Evolutionary conservation across 23 red algal species (phyloP), one percentile per base, ranked within the genome.

Genomic region (Gracilaria domingensis): DNA sequence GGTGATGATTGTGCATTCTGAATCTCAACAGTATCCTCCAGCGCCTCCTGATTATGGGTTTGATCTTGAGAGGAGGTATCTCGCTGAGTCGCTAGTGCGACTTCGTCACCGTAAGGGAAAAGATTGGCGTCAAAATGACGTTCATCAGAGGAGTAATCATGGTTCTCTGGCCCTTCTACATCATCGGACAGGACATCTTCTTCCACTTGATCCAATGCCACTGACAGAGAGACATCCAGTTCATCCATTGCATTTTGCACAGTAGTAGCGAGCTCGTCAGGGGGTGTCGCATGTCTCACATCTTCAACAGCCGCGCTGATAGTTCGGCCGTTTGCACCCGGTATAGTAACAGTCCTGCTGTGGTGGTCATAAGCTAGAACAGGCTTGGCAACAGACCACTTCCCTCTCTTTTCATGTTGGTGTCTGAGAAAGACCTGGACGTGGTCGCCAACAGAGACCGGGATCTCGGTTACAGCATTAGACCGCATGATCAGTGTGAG

Each of bases 171-270:
- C n/a, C n/a, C n/a, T n/a, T n/a, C n/a, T n/a, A n/a, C n/a, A n/a
- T n/a, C n/a, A n/a, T n/a, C n/a, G n/a, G n/a, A n/a, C n/a, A n/a
- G n/a, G n/a, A n/a, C n/a, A n/a, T n/a, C n/a, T n/a, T n/a, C n/a
- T n/a, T n/a, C n/a, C n/a, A n/a, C n/a, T n/a, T 54, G 54, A 35
- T 80, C 75, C 12, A 55, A 56, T 14, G 53, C 45, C 14, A 33
- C 8, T 8, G 8, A 26, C 8, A 16, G 7, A 13, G 20, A 60
- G 16, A 64, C 30, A 12, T 85, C 82, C 32, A 85, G 33, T 72
- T 40, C 60, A 20, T 85, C 82, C 2, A 85, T 85, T 24, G 56
- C 64, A 17, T 85, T 0, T 71, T 85, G 82, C 29, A 85, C 28
- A 49, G 47, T 9, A 47, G 37, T 47, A 30, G 79, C 79, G 17